These are phyloP conservation scores for Echites panduratus DNA, from an alignment of 257 asterid genomes.

Conservation along the genomic window DNA sequence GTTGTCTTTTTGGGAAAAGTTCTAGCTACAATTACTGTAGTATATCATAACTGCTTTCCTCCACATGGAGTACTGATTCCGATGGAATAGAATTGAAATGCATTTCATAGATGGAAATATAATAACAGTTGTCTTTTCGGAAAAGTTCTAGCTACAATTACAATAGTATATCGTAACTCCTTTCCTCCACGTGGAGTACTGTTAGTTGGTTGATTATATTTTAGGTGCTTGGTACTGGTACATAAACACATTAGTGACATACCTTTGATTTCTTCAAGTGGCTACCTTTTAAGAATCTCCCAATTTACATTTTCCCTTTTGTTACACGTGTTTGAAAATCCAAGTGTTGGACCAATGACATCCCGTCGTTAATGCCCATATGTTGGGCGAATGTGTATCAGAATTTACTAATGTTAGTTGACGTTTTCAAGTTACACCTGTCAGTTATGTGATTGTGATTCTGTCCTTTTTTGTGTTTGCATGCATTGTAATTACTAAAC, in stretches of 20 bases:
- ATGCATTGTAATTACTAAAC: not conserved
- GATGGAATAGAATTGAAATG: not conserved
- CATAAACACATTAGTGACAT: no score
- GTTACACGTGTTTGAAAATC: not conserved
- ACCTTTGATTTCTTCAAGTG: no score
- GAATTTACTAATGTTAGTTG: not conserved
- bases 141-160: not conserved
- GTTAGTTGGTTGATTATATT: not conserved
- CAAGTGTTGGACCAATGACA: not conserved
- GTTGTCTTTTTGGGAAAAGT: not conserved
- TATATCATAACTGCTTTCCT: no score
- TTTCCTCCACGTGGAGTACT: not conserved
- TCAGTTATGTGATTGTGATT: not conserved
- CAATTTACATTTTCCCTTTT: not conserved
- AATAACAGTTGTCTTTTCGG: no score
- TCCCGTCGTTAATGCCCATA: not conserved
- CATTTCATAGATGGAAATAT: not conserved
- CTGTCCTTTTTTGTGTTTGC: not conserved
- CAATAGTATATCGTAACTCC: not conserved
- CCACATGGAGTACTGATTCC: no score
- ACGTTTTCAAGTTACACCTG: not conserved
- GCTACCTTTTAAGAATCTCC: not conserved
- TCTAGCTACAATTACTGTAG: not conserved
- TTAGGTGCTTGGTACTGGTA: not conserved
- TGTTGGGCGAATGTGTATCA: not conserved